Evolutionary conservation across 306 rosid species (phyloP).

Genomic region (Prunus dulcis): DNA sequence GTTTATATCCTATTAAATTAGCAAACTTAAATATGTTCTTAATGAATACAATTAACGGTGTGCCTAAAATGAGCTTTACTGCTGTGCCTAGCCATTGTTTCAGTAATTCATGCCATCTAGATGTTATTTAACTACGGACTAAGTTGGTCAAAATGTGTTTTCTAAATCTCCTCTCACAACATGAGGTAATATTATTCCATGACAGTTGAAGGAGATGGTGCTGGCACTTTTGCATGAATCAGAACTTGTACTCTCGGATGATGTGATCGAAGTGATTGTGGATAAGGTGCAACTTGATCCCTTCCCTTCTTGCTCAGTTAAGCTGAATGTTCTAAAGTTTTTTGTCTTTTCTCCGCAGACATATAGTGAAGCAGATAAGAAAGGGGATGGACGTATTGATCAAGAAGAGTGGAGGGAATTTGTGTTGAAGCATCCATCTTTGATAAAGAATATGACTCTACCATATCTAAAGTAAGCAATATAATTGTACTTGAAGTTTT

Average conservation of each 20-base stretch:
- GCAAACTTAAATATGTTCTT: background rate
- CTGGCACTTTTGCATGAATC: slow-evolving; percentile 80
- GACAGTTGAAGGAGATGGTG: slow-evolving; percentile 90
- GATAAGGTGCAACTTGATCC: slow-evolving; percentile 53
- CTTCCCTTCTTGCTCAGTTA: slow-evolving; percentile 1
- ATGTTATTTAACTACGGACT: background rate
- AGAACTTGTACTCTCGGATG: slow-evolving; percentile 72
- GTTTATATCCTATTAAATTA: background rate
- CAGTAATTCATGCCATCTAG: background rate
- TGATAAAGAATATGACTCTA: slow-evolving; percentile 84
- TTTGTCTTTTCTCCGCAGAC: slow-evolving; percentile 43
- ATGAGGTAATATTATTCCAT: slow-evolving; percentile 10
- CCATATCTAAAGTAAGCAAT: slow-evolving; percentile 70
- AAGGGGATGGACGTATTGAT: slow-evolving; percentile 85
- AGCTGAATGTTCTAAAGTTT: slow-evolving; percentile 1
- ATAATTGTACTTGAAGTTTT: slow-evolving; percentile 10
- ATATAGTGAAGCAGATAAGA: slow-evolving; percentile 67
- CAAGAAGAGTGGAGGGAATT: slow-evolving; percentile 88
- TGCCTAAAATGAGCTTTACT: background rate
- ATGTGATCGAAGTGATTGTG: slow-evolving; percentile 66
- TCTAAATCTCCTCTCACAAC: background rate
- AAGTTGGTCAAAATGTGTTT: background rate
- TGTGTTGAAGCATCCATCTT: slow-evolving; percentile 70
- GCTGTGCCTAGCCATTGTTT: background rate
- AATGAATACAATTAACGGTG: background rate